Conservation (phyloP, 345 rosid species). For the Acer saccharum region DNA sequence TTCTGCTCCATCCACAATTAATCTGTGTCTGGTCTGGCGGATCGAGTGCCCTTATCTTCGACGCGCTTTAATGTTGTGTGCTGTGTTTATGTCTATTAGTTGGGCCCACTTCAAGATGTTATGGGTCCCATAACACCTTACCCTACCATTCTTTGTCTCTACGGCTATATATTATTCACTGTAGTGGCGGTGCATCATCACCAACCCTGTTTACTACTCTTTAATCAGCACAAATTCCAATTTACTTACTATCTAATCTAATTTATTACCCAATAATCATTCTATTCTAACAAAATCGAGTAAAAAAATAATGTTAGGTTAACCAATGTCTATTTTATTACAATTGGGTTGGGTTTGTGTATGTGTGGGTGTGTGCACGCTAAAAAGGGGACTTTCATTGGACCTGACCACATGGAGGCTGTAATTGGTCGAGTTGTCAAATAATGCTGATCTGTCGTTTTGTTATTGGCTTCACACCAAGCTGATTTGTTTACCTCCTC, state of each 20-base stretch:
- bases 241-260: background rate
- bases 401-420: background rate
- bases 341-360: no score
- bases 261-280: background rate
- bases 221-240: background rate
- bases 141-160: background rate
- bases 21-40: background rate
- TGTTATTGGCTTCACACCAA: background rate
- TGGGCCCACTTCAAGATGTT: background rate
- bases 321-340: no score
- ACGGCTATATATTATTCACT: background rate
- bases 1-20: constrained; percentile 3
- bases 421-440: background rate
- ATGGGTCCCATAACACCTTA: background rate
- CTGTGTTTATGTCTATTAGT: no score
- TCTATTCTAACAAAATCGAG: background rate
- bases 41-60: background rate
- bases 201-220: background rate
- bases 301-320: constrained; percentile 8
- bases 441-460: constrained; percentile 10
- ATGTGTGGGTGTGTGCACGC: background rate
- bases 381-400: background rate
- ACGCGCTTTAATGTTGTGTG: constrained; percentile 19
- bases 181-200: constrained; percentile 15
- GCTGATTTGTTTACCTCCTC: background rate